Evolutionary conservation across 1,284 basidiomycete genomes (phyloP).

Genomic region (Leccinum idahoense): DNA sequence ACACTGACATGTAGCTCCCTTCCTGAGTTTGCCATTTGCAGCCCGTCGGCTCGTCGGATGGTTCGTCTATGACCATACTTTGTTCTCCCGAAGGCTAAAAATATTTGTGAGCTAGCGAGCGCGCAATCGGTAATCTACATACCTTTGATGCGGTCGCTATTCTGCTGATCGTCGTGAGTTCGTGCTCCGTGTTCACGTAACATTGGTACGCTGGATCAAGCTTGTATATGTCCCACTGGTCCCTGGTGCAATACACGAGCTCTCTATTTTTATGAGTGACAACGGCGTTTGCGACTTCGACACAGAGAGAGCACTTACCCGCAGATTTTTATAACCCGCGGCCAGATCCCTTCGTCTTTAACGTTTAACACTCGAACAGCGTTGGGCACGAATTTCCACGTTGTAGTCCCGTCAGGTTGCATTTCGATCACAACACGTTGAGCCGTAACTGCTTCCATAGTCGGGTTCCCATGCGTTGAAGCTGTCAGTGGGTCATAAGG

Average conservation of each 20-base stretch:
- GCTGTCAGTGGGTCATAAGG: not conserved
- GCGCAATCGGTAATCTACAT: not conserved
- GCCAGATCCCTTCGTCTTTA: not conserved
- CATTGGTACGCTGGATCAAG: constrained; percentile 1
- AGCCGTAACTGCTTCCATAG: not conserved
- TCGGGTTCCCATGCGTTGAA: not conserved
- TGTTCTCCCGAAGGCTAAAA: not conserved
- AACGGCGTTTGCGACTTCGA: not conserved
- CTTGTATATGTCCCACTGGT: constrained; percentile 8
- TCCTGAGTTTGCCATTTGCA: not conserved
- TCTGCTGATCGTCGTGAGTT: not conserved
- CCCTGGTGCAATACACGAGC: constrained; percentile 1
- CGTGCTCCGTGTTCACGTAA: not conserved
- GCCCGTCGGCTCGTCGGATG: not conserved
- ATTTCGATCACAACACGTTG: not conserved
- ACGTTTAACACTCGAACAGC: not conserved
- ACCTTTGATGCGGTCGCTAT: not conserved
- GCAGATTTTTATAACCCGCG: not conserved
- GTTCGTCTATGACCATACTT: not conserved
- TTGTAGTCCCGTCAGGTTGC: not conserved
- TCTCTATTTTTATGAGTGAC: not conserved
- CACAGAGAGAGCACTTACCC: not conserved
- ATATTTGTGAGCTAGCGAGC: not conserved
- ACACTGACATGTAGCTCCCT: not conserved
- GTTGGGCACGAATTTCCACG: not conserved